These are phyloP conservation scores for Microbotryomycetes sp. DNA, from an alignment of 1,284 basidiomycete species.

Conservation along the genomic window DNA sequence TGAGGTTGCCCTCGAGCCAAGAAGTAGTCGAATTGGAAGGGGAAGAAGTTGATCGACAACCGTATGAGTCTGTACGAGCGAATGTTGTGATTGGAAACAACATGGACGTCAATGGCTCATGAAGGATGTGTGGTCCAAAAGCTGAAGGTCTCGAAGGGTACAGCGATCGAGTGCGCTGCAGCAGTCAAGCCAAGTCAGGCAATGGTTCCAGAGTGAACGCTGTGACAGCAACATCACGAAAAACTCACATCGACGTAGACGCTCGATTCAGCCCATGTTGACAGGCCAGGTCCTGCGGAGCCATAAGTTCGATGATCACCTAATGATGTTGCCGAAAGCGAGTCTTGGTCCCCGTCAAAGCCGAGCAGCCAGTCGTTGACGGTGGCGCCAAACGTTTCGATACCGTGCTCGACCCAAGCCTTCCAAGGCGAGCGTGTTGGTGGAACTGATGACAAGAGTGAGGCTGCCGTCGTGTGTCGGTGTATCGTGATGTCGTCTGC, in stretches of 20 bases:
- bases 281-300: background rate
- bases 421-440: background rate
- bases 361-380: background rate
- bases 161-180: conserved; percentile 23
- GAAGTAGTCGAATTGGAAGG: conserved; percentile 50
- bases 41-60: conserved; percentile 30
- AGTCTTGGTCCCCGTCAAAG: background rate
- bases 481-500: no score
- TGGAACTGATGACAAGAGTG: background rate
- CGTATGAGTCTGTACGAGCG: conserved; percentile 47
- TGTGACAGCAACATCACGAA: conserved; percentile 46
- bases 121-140: conserved; percentile 63
- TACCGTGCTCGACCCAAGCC: background rate
- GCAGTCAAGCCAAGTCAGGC: no score
- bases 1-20: conserved; percentile 52
- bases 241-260: conserved; percentile 67
- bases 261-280: conserved; percentile 66
- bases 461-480: background rate
- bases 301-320: no score
- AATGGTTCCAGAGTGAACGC: background rate
- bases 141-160: conserved; percentile 59
- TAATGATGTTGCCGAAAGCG: no score
- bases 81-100: conserved; percentile 69
- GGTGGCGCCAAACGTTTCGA: background rate
- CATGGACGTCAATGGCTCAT: conserved; percentile 60